These are phyloP conservation scores for Pythium rhizo-oryzae DNA, from an alignment of 352 stramenopile species.

Conservation along the genomic window DNA sequence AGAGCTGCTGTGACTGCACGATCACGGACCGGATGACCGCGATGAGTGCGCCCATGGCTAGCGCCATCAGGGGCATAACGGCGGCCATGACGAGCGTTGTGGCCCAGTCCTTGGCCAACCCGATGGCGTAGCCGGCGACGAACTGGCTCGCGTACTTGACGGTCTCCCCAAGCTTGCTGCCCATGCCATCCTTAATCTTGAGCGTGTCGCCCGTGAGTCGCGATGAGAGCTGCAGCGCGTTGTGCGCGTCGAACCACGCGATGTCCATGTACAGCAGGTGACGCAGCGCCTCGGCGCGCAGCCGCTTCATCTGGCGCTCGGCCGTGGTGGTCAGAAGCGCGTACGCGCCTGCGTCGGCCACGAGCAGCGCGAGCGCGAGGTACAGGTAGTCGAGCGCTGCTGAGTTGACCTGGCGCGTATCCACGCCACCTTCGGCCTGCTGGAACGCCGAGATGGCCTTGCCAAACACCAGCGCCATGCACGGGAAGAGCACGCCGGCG, in stretches of 20 bases:
- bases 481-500: neutral
- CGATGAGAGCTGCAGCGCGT: neutral
- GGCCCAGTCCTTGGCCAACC: neutral
- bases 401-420: neutral
- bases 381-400: neutral
- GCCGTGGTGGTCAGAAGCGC: neutral
- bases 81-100: neutral
- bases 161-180: neutral
- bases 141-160: neutral
- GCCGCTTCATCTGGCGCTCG: neutral
- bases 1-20: neutral
- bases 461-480: neutral
- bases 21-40: neutral
- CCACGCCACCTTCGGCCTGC: neutral
- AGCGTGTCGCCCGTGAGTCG: neutral
- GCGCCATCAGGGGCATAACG: neutral
- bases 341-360: neutral
- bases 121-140: neutral
- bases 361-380: neutral
- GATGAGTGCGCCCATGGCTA: neutral
- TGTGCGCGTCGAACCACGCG: neutral
- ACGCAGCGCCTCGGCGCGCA: neutral
- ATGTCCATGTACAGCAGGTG: neutral
- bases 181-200: neutral
- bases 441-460: slow-evolving; percentile 1